Conservation (phyloP, 768 basidiomycete genomes). For the Megacollybia marginata region DNA sequence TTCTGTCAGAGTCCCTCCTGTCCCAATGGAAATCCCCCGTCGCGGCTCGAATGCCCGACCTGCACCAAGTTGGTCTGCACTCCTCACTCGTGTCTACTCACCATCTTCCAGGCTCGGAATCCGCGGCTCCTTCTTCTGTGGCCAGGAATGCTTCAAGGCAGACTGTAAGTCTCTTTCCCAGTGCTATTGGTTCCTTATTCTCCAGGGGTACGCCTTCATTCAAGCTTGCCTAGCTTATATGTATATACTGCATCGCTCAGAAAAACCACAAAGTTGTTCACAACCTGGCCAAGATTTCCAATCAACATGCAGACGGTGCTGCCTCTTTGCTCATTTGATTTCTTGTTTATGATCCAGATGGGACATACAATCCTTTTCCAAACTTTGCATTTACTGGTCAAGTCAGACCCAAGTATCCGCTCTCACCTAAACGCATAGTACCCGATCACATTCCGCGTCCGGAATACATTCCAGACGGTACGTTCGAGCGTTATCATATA, state of each 20-base stretch:
- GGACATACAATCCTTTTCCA: constrained; percentile 75
- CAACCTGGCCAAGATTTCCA: constrained; percentile 38
- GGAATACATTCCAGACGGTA: constrained; percentile 75
- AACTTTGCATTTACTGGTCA: constrained; percentile 73
- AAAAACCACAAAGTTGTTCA: constrained; percentile 81
- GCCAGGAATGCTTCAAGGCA: constrained; percentile 94
- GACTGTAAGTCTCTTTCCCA: constrained; percentile 55
- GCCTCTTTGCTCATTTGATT: neutral
- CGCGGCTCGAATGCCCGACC: constrained; percentile 86
- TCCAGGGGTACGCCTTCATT: constrained; percentile 19
- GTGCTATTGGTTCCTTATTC: neutral
- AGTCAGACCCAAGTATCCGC: constrained; percentile 80
- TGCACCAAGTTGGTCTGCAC: constrained; percentile 73
- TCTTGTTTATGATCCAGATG: constrained; percentile 35
- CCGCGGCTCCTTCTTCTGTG: constrained; percentile 83
- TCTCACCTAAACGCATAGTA: constrained; percentile 67
- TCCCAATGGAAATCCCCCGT: constrained; percentile 77
- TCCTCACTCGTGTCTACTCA: constrained; percentile 6
- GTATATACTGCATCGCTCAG: constrained; percentile 29
- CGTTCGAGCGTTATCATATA: constrained; percentile 13
- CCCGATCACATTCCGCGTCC: constrained; percentile 82
- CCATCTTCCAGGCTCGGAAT: constrained; percentile 57
- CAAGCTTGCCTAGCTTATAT: neutral
- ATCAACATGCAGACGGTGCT: constrained; percentile 1
- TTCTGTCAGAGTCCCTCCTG: constrained; percentile 66